phyloP scores from a whole-genome alignment of 164 flowering plant genomes.

The Umbilicus rupestris region DNA sequence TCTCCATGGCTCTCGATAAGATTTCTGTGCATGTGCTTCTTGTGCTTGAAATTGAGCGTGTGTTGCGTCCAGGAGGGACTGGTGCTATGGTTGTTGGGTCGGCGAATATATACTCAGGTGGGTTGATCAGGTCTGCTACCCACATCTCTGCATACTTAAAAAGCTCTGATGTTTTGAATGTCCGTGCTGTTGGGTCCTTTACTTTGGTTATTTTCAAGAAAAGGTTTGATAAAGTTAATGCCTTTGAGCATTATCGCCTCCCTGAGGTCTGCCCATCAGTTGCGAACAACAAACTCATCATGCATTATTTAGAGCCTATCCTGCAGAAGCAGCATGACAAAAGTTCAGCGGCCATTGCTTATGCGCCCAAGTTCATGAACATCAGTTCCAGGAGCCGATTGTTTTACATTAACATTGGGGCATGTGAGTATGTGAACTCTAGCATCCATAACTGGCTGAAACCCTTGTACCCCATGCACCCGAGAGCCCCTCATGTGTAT shows the following conservation, averaged over 20 bases:
- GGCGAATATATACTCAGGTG: constrained; percentile 18
- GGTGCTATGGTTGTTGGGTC: constrained; percentile 62
- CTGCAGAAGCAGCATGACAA: constrained; percentile 20
- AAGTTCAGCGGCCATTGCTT: constrained; percentile 20
- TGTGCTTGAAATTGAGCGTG: constrained; percentile 72
- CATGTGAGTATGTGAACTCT: constrained; percentile 32
- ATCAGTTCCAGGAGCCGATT: constrained; percentile 34
- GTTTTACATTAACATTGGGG: constrained; percentile 60
- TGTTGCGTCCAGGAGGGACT: constrained; percentile 61
- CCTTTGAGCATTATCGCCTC: constrained; percentile 40
- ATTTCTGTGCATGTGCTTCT: constrained; percentile 69
- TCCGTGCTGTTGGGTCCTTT: constrained; percentile 28
- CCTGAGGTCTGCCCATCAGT: constrained; percentile 56
- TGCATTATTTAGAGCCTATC: constrained; percentile 52
- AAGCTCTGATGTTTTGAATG: constrained; percentile 52
- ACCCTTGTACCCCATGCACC: constrained; percentile 34
- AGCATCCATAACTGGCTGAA: constrained; percentile 33
- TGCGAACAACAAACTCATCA: constrained; percentile 33
- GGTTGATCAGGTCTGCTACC: constrained; percentile 56
- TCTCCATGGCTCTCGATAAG: constrained; percentile 50
- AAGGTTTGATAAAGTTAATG: constrained; percentile 21
- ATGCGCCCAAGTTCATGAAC: constrained; percentile 46
- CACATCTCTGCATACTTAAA: constrained; percentile 58
- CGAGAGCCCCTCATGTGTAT: constrained; percentile 37
- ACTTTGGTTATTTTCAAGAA: constrained; percentile 69